These are phyloP conservation scores for Nemophila menziesii DNA, from an alignment of 257 asterid genomes.

Conservation along the genomic window DNA sequence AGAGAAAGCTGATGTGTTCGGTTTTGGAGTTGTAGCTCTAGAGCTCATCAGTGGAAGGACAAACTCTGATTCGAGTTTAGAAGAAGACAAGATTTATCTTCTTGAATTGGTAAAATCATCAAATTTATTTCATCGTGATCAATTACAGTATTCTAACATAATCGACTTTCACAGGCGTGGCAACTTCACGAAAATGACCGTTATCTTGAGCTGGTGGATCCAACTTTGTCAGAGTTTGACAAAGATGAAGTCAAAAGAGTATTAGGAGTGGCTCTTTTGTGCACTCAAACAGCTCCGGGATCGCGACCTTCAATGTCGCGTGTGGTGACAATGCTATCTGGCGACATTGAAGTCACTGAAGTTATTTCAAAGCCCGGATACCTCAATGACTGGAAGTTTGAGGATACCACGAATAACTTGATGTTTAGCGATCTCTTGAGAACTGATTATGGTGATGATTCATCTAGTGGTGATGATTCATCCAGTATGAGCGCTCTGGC, in stretches of 20 bases:
- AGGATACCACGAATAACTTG: constrained; percentile 28
- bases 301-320: constrained; percentile 57
- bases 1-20: constrained; percentile 56
- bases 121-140: too few species aligned
- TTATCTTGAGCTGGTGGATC: constrained; percentile 37
- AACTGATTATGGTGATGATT: too few species aligned
- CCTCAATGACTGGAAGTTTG: constrained; percentile 46
- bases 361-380: constrained; percentile 47
- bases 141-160: neutral
- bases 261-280: constrained; percentile 42
- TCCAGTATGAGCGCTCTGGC: constrained; percentile 11
- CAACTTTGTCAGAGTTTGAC: constrained; percentile 20
- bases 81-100: constrained; percentile 45
- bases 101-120: constrained; percentile 76
- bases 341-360: constrained; percentile 39
- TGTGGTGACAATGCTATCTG: constrained; percentile 56
- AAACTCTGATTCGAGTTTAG: constrained; percentile 43
- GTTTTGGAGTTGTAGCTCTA: constrained; percentile 64
- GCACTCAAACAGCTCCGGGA: constrained; percentile 55
- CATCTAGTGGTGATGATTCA: constrained; percentile 11
- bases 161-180: constrained; percentile 18
- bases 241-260: constrained; percentile 31
- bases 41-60: constrained; percentile 59
- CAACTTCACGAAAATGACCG: constrained; percentile 26
- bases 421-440: constrained; percentile 11